A percentile compares a stretch with the other conserved stretches of the same genome.
phyloP scores from a whole-genome alignment of 148 eudicot species.

The Rheum nobile region DNA sequence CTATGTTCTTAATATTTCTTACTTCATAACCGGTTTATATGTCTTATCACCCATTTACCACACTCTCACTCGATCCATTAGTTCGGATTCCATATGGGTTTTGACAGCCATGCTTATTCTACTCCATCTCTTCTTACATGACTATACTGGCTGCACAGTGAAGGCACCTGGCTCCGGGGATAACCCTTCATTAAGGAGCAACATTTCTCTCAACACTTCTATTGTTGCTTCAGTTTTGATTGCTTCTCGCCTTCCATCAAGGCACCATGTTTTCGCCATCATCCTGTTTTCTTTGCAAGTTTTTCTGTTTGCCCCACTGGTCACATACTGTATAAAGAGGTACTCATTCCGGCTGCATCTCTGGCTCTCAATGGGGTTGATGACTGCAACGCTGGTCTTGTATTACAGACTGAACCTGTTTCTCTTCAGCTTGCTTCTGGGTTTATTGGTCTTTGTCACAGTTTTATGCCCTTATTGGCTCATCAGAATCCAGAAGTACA shows the following conservation, averaged over 20 bases:
- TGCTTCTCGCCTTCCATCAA: slow-evolving; percentile 90
- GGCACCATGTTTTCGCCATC: slow-evolving; percentile 81
- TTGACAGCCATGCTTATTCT: slow-evolving; percentile 53
- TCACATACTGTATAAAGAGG: slow-evolving; percentile 62
- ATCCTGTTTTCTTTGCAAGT: slow-evolving; percentile 79
- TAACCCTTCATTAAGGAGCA: slow-evolving; percentile 53
- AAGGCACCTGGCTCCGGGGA: slow-evolving; percentile 51
- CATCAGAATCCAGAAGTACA: slow-evolving; percentile 80
- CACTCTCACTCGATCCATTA: slow-evolving; percentile 79
- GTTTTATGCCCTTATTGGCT: slow-evolving; percentile 89
- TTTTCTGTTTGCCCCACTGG: slow-evolving; percentile 82
- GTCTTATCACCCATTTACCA: slow-evolving; percentile 88
- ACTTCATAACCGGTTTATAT: slow-evolving; percentile 62
- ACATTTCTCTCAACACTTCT: slow-evolving; percentile 78
- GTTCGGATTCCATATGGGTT: slow-evolving; percentile 88
- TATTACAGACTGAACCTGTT: slow-evolving; percentile 44
- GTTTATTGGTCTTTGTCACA: slow-evolving; percentile 54
- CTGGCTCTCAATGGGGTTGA: slow-evolving; percentile 49
- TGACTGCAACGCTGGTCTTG: slow-evolving; percentile 44
- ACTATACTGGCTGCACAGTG: slow-evolving; percentile 78
- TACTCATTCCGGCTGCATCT: slow-evolving; percentile 66
- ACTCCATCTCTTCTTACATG: slow-evolving; percentile 85
- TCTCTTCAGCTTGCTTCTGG: slow-evolving; percentile 49
- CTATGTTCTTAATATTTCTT: slow-evolving; percentile 57
- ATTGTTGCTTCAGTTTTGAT: slow-evolving; percentile 89